Base-by-base conservation (phyloP, 257 asterid genomes). In the Solanum ossicruentum region DNA sequence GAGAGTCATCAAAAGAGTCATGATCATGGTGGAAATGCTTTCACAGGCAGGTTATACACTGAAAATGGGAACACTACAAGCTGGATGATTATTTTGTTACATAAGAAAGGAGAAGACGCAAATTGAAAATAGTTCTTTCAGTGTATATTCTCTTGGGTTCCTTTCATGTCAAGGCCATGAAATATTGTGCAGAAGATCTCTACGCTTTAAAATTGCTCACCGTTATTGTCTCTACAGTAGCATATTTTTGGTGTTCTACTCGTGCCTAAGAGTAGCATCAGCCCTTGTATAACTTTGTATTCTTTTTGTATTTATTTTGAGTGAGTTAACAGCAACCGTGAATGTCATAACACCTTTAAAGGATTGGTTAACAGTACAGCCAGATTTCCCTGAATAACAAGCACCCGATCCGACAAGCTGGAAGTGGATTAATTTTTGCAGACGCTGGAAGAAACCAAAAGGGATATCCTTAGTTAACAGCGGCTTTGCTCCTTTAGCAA, bases 31-130 rank as follows among this genome's bases (percentile, higher is more conserved):
- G 17, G 47, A 61, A 61, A 18, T 82, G 60, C 45, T 45, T 56
- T 51, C 54, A 17, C 81, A n/a, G 58, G 84, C 71, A 36, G 26
- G 49, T 39, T 70, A 85, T 73, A 89, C 93, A 88, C 73, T 93
- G 94, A 90, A 90, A 88, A 86, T 84, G 87, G 87, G 81, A 88
- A 83, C 63, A 77, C 15, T 49, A 77, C 23, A 77, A 52, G 82
- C n/a, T 77, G 82, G 63, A 49, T 77, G 82, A 15, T 77, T 77
- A 21, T 49, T 75, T 75, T 75, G 63, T 51, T 8, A 51, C 26
- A 26, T 51, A 23, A 63, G 45, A 77, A 49, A 49, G 45, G 51
- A 36, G 51, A 85, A 83, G 57, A 83, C 81, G 86, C 82, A 87
- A 70, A 83, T 72, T 72, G 88, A 78, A 85, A 80, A 84, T 87